A percentile compares a stretch with the other conserved stretches of the same genome.
phyloP scores from a whole-genome alignment of 768 basidiomycete species.

The Kwoniella mangroviensis region DNA sequence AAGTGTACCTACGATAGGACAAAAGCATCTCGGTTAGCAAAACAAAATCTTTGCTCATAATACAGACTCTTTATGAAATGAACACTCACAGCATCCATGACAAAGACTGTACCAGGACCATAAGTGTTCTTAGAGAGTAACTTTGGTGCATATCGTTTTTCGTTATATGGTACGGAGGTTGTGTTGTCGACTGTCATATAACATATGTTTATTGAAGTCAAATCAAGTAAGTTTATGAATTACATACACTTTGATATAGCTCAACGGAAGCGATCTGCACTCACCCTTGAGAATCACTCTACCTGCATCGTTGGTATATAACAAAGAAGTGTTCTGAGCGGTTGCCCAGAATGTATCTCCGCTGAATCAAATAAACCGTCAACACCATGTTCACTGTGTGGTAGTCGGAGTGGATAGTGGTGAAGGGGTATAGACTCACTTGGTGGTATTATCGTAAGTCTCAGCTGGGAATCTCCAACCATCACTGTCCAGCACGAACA shows the following conservation, averaged over 20 bases:
- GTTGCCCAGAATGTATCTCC: slow-evolving; percentile 54
- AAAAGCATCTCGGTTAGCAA: background rate
- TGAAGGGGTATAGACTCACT: slow-evolving; percentile 31
- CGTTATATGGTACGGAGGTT: slow-evolving; percentile 50
- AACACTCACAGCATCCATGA: slow-evolving; percentile 43
- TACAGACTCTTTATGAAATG: background rate
- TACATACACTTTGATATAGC: too few relatives aligned
- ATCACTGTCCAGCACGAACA: slow-evolving; percentile 20
- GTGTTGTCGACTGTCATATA: slow-evolving; percentile 48
- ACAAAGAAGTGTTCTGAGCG: slow-evolving; percentile 39
- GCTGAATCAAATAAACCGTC: slow-evolving; percentile 17
- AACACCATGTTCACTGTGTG: too few relatives aligned
- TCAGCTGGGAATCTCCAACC: slow-evolving; percentile 41
- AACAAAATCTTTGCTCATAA: background rate
- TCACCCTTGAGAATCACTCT: slow-evolving; percentile 47
- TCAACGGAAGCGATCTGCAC: background rate
- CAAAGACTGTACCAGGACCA: slow-evolving; percentile 52
- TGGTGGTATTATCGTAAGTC: slow-evolving; percentile 54
- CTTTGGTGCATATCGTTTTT: slow-evolving; percentile 56
- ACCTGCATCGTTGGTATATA: slow-evolving; percentile 35
- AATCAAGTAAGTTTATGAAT: too few relatives aligned
- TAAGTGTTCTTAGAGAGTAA: slow-evolving; percentile 52
- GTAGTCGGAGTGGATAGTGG: background rate
- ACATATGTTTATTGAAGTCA: too few relatives aligned
- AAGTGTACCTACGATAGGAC: slow-evolving; percentile 40